Conservation (phyloP, 208 protist genomes). For the Acanthamoeba divionensis region DNA sequence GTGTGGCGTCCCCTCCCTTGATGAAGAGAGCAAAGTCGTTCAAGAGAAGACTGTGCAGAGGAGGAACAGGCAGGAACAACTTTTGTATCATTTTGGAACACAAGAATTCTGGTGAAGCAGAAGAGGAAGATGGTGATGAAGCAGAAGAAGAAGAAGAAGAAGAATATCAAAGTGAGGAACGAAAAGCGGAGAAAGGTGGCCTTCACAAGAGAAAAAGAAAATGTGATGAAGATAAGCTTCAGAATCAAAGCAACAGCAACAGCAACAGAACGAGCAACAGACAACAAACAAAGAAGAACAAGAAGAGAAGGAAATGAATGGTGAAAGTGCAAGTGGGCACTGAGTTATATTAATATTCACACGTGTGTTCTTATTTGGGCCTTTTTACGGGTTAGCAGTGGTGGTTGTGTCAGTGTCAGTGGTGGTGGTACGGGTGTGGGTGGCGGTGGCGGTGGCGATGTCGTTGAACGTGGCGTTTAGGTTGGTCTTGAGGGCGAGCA, state of each 20-base stretch:
- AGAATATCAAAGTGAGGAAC: not conserved
- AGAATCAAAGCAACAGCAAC: not conserved
- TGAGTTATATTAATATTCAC: too few species aligned
- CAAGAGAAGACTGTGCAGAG: slow-evolving; percentile 5
- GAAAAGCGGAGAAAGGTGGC: not conserved
- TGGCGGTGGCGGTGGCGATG: slow-evolving; percentile 21
- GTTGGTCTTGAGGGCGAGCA: slow-evolving; percentile 48
- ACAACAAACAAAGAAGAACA: too few species aligned
- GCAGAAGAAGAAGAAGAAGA: not conserved
- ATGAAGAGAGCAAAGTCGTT: not conserved
- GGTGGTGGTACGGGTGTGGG: too few species aligned
- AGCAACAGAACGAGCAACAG: not conserved
- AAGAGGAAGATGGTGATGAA: not conserved
- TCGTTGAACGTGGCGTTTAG: slow-evolving; percentile 44
- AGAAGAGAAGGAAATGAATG: not conserved
- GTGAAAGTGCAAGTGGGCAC: too few species aligned
- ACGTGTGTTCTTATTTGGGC: too few species aligned
- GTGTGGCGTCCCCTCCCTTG: not conserved
- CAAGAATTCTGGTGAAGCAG: not conserved
- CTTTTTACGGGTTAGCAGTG: too few species aligned
- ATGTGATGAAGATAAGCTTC: not conserved
- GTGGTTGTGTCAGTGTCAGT: too few species aligned
- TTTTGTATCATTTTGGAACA: slow-evolving; percentile 15
- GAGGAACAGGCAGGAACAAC: not conserved
- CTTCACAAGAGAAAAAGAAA: not conserved